These are phyloP conservation scores for Yamadazyma buinensis DNA, from an alignment of 1,139 yeast species.

Conservation along the genomic window DNA sequence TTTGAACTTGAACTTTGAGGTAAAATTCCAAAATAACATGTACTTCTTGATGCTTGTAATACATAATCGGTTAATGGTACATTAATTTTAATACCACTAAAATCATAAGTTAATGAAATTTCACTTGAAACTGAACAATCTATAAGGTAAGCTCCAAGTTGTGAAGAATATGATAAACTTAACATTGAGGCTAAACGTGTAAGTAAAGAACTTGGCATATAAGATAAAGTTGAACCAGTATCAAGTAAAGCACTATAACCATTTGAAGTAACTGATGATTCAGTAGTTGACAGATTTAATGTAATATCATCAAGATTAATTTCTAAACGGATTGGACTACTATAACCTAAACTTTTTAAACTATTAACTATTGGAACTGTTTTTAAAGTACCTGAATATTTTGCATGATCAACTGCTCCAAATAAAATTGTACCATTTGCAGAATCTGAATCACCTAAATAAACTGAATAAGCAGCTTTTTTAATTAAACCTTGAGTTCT, in stretches of 20 bases:
- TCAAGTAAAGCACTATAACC: conserved; percentile 35
- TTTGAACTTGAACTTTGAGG: conserved; percentile 17
- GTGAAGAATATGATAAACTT: conserved; percentile 19
- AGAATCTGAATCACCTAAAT: conserved; percentile 32
- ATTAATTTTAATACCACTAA: conserved; percentile 34
- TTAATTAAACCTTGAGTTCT: conserved; percentile 43
- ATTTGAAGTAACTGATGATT: conserved; percentile 14
- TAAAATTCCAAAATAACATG: conserved; percentile 30
- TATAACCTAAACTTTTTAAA: conserved; percentile 14
- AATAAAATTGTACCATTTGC: conserved; percentile 45
- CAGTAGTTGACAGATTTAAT: conserved; percentile 11
- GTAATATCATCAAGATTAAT: conserved; percentile 20
- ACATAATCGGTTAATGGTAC: conserved; percentile 34
- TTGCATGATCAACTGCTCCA: conserved; percentile 56
- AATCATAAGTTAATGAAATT: conserved; percentile 27
- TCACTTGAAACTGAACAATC: conserved; percentile 18
- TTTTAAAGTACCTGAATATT: conserved; percentile 43
- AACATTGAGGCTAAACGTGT: conserved; percentile 24
- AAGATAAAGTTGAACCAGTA: conserved; percentile 41
- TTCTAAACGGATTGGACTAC: conserved; percentile 24
- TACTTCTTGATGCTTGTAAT: conserved; percentile 11
- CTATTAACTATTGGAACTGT: conserved; percentile 29
- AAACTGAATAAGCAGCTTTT: conserved; percentile 50
- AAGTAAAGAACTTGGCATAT: conserved; percentile 27
- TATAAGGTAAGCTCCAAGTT: conserved; percentile 22